phyloP scores from a whole-genome alignment of 805 yeast species.

The Wilhelminamyces savonicus region DNA sequence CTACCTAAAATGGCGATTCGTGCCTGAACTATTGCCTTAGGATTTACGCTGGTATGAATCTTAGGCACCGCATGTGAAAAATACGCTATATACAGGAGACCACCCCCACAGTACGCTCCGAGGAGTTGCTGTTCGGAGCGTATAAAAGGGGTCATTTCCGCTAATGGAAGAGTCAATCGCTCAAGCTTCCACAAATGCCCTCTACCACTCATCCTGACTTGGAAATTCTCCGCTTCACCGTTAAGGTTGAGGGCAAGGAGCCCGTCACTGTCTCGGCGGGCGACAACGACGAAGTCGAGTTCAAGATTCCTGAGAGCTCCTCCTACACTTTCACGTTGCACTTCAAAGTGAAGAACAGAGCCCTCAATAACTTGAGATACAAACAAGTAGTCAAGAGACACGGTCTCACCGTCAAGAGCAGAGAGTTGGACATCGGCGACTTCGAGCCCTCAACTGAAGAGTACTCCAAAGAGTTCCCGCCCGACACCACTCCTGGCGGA shows the following conservation, averaged over 20 bases:
- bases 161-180: too few species aligned
- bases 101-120: too few species aligned
- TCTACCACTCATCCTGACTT: constrained; percentile 22
- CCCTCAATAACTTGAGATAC: constrained; percentile 24
- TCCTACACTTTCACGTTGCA: constrained; percentile 26
- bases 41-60: too few species aligned
- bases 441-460: constrained; percentile 28
- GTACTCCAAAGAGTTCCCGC: constrained; percentile 22
- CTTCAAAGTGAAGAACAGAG: constrained; percentile 23
- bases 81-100: too few species aligned
- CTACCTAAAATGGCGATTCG: too few species aligned
- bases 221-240: constrained; percentile 23
- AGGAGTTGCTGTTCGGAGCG: too few species aligned
- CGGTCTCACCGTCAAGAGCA: constrained; percentile 26
- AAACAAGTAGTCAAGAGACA: constrained; percentile 31
- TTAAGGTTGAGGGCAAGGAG: constrained; percentile 24
- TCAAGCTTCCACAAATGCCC: too few species aligned
- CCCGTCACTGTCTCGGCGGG: constrained; percentile 18
- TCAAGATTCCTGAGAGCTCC: constrained; percentile 32
- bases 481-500: constrained; percentile 34
- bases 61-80: too few species aligned
- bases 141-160: too few species aligned
- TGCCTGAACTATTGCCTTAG: too few species aligned
- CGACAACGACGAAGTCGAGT: constrained; percentile 16
- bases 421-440: constrained; percentile 25